These are phyloP conservation scores for Plasmodium sp. DNA, from an alignment of 169 alveolate species.

Conservation along the genomic window DNA sequence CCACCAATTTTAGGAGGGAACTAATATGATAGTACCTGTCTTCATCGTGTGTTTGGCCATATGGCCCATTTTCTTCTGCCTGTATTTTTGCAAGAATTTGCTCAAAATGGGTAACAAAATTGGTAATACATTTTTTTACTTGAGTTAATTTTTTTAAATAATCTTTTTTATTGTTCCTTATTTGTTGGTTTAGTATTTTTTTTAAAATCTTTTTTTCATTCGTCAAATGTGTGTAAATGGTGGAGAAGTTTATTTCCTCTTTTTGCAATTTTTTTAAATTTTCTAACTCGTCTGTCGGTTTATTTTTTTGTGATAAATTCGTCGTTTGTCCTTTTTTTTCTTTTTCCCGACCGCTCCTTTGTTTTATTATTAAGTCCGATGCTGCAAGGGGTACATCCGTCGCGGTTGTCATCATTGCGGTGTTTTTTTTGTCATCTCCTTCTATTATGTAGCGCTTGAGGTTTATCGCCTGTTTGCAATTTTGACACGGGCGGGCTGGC, in stretches of 20 bases:
- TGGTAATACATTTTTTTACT: slow-evolving; percentile 26
- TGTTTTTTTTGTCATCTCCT: not conserved
- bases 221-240: slow-evolving; percentile 7
- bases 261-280: not conserved
- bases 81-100: slow-evolving; percentile 26
- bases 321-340: not conserved
- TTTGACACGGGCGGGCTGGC: not conserved
- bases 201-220: slow-evolving; percentile 18
- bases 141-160: slow-evolving; percentile 21
- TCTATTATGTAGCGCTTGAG: not conserved
- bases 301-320: slow-evolving; percentile 16
- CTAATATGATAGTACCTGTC: not conserved
- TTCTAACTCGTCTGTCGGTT: not conserved
- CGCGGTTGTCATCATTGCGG: not conserved
- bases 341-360: not conserved
- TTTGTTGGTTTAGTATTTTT: slow-evolving; percentile 7
- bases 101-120: slow-evolving; percentile 32
- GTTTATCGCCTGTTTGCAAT: not conserved
- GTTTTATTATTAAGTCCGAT: not conserved
- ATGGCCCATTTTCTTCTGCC: not conserved
- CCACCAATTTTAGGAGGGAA: not conserved
- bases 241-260: slow-evolving; percentile 6
- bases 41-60: not conserved
- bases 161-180: slow-evolving; percentile 1
- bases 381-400: not conserved